Evolutionary conservation across 208 protist genomes (phyloP), one percentile per base, ranked within the genome.

Genomic region (Trypanosoma grayi): DNA sequence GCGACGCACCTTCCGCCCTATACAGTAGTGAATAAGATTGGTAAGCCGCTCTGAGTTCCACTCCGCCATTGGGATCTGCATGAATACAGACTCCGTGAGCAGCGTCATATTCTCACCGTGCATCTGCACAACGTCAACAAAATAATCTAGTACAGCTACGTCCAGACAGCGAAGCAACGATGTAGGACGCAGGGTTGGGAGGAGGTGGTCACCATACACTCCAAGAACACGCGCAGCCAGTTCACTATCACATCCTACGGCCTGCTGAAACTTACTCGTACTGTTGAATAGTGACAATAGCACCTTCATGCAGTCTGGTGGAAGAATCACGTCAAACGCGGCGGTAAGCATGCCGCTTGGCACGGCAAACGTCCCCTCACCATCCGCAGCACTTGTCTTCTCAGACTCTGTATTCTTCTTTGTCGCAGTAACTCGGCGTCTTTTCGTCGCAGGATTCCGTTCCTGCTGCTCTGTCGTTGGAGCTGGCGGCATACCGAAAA

Each of bases 251-350:
- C 34, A 20, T 3, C 71, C 75, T 2, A 90, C 79, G 8, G 78
- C 55, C 9, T 48, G 30, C 6, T 81, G 46, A 61, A 93, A 93
- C 33, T 76, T 81, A 18, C 36, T 54, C 10, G 74, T 69, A 34
- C 60, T 87, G 63, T 86, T 73, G 28, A 90, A 72, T n/a, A 79
- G 65, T 0, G 65, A 74, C 34, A 83, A 66, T 8, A 90, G 61
- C 0, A 93, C 22, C 14, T 57, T 51, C 9, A 69, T 70, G 50
- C 84, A 84, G 24, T 83, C 83, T 2, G 73, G 56, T 10, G 68
- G 40, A 18, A 93, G 77, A 46, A 75, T 22, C 0, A 79, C 66
- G 7, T 67, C 67, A 13, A 87, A 48, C 33, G 87, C 76, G 1
- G 51, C 69, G 18, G 66, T 55, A 8, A 90, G 40, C 20, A 93